Evolutionary conservation across 1,284 basidiomycete species (phyloP).

Genomic region (Coriolopsis trogii): DNA sequence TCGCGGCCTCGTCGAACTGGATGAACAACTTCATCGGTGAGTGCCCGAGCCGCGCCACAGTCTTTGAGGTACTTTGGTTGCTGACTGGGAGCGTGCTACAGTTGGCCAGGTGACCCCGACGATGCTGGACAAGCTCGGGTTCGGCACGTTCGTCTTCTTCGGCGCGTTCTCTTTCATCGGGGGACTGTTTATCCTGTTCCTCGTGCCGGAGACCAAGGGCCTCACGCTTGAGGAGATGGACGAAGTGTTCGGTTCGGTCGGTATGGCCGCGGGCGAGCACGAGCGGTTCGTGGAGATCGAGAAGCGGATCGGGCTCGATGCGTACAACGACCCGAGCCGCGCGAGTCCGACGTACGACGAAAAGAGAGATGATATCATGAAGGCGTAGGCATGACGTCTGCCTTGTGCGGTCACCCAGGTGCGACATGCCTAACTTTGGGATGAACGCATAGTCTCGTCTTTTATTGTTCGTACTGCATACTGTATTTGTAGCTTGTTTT

Average conservation of each 20-base stretch:
- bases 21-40: slow-evolving; percentile 78
- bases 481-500: slow-evolving; percentile 12
- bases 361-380: slow-evolving; percentile 25
- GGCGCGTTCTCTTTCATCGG: slow-evolving; percentile 66
- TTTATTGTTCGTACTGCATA: background rate
- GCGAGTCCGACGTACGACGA: slow-evolving; percentile 13
- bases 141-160: slow-evolving; percentile 73
- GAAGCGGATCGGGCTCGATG: slow-evolving; percentile 55
- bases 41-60: no score
- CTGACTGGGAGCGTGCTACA: slow-evolving; percentile 5
- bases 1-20: slow-evolving; percentile 74
- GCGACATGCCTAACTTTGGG: no score
- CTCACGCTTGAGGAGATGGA: slow-evolving; percentile 74
- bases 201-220: slow-evolving; percentile 73
- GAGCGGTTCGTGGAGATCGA: slow-evolving; percentile 58
- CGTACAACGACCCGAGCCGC: slow-evolving; percentile 24
- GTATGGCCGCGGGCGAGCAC: slow-evolving; percentile 55
- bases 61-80: background rate
- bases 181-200: slow-evolving; percentile 63
- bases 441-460: no score
- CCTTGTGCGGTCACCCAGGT: background rate
- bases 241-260: slow-evolving; percentile 60
- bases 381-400: slow-evolving; percentile 1
- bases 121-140: slow-evolving; percentile 59
- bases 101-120: slow-evolving; percentile 60